These are phyloP conservation scores for Pichia eremophila DNA, from an alignment of 805 yeast genomes.

Conservation along the genomic window DNA sequence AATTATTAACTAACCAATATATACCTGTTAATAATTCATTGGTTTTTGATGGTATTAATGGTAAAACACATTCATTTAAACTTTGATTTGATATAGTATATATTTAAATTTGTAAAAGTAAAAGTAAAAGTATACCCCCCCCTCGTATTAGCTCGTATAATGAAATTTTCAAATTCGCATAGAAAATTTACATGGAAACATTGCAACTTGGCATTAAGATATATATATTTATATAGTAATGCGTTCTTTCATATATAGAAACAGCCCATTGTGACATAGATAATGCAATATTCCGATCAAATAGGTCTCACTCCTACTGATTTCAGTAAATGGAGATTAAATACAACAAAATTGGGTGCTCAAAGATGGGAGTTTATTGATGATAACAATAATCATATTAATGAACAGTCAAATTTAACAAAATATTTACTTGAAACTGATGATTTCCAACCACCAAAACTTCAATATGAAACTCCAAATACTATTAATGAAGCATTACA, in stretches of 20 bases:
- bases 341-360: constrained; percentile 62
- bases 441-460: constrained; percentile 12
- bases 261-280: too few relatives aligned
- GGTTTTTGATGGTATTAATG: constrained; percentile 62
- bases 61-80: constrained; percentile 27
- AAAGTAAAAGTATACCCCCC: too few relatives aligned
- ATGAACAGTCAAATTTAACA: constrained; percentile 46
- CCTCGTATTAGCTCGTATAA: too few relatives aligned
- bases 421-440: constrained; percentile 35
- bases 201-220: too few relatives aligned
- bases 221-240: too few relatives aligned
- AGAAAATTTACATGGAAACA: too few relatives aligned
- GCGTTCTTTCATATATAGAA: too few relatives aligned
- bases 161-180: not conserved
- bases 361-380: constrained; percentile 68
- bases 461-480: constrained; percentile 24
- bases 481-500: constrained; percentile 46
- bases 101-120: too few relatives aligned
- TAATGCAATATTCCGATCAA: constrained; percentile 52
- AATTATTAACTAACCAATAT: constrained; percentile 69
- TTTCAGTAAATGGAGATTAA: constrained; percentile 61
- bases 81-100: too few relatives aligned
- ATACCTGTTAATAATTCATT: constrained; percentile 64
- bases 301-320: constrained; percentile 65
- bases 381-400: constrained; percentile 26